phyloP scores from a whole-genome alignment of 192 early-diverging fungal species.

The Coemansia umbellata region DNA sequence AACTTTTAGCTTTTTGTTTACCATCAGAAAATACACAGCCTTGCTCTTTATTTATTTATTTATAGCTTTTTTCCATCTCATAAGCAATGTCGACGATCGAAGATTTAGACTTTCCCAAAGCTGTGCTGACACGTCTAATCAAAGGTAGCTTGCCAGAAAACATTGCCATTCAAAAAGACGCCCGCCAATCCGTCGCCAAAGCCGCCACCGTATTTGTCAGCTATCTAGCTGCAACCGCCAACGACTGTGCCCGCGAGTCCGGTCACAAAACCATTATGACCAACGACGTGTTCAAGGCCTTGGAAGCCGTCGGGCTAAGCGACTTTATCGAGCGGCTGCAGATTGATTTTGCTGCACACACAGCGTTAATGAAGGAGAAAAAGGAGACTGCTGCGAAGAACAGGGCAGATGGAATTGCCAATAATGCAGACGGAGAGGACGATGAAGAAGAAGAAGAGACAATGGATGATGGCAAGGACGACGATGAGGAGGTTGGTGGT shows the following conservation, averaged over 20 bases:
- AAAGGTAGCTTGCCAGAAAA: slow-evolving; percentile 38
- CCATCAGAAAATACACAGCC: no score
- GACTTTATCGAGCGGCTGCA: slow-evolving; percentile 37
- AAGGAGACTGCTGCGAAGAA: slow-evolving; percentile 28
- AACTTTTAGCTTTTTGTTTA: no score
- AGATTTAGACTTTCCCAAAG: slow-evolving; percentile 44
- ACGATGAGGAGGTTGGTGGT: not conserved
- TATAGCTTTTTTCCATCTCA: no score
- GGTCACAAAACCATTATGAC: slow-evolving; percentile 46
- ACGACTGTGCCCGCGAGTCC: slow-evolving; percentile 39
- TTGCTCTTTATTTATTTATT: no score
- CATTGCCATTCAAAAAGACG: slow-evolving; percentile 45
- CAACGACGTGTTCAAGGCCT: slow-evolving; percentile 30
- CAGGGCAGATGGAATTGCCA: slow-evolving; percentile 1
- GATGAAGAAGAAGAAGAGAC: slow-evolving; percentile 3
- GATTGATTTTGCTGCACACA: slow-evolving; percentile 21
- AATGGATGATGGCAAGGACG: slow-evolving; percentile 5
- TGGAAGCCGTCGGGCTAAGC: slow-evolving; percentile 36
- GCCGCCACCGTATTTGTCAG: slow-evolving; percentile 42
- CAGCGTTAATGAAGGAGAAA: slow-evolving; percentile 18
- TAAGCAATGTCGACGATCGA: slow-evolving; percentile 23
- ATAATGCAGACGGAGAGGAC: slow-evolving; percentile 5
- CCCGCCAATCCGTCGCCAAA: slow-evolving; percentile 25
- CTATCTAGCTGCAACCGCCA: slow-evolving; percentile 42
- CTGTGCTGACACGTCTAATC: slow-evolving; percentile 34